Evolutionary conservation across 805 yeast species (phyloP).

Genomic region (Cyberlindnera nakhonratchasimensis): DNA sequence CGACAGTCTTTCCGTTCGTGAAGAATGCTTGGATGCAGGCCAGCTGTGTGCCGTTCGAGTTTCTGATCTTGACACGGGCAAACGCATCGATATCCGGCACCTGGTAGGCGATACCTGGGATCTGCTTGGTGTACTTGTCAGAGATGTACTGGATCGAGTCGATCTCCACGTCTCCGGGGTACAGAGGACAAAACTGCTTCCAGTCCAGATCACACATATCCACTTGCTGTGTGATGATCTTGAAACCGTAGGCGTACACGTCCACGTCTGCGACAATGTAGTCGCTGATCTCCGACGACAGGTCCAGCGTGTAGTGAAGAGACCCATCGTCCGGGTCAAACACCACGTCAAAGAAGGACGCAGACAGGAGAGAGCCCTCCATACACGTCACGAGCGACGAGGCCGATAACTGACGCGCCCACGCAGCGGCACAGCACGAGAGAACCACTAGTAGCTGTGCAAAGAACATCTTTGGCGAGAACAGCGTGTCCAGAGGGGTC

Average conservation of each 20-base stretch:
- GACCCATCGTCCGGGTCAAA: slow-evolving; percentile 72
- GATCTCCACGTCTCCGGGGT: slow-evolving; percentile 76
- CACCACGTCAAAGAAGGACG: slow-evolving; percentile 68
- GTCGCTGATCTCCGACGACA: slow-evolving; percentile 65
- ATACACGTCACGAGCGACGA: slow-evolving; percentile 83
- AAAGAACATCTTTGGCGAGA: background rate
- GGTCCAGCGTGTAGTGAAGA: slow-evolving; percentile 62
- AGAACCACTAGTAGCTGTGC: background rate
- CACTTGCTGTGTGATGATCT: slow-evolving; percentile 52
- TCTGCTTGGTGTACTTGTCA: slow-evolving; percentile 43
- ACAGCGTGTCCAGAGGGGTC: background rate
- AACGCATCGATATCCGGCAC: slow-evolving; percentile 87
- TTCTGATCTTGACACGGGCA: slow-evolving; percentile 69
- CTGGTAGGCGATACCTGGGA: slow-evolving; percentile 85
- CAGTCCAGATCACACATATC: slow-evolving; percentile 63
- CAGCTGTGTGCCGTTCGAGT: slow-evolving; percentile 53
- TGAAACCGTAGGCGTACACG: slow-evolving; percentile 85
- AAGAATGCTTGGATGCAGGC: slow-evolving; percentile 92
- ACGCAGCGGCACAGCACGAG: background rate
- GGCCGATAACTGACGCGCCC: slow-evolving; percentile 45
- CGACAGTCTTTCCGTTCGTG: slow-evolving; percentile 85
- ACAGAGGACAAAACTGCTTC: slow-evolving; percentile 88
- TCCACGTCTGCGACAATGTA: slow-evolving; percentile 65
- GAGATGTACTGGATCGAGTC: slow-evolving; percentile 64
- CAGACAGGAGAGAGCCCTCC: slow-evolving; percentile 70